Percentiles rank a stretch among this genome's conserved stretches.
phyloP scores from a whole-genome alignment of 768 basidiomycete species.

The Lactarius trivialis region DNA sequence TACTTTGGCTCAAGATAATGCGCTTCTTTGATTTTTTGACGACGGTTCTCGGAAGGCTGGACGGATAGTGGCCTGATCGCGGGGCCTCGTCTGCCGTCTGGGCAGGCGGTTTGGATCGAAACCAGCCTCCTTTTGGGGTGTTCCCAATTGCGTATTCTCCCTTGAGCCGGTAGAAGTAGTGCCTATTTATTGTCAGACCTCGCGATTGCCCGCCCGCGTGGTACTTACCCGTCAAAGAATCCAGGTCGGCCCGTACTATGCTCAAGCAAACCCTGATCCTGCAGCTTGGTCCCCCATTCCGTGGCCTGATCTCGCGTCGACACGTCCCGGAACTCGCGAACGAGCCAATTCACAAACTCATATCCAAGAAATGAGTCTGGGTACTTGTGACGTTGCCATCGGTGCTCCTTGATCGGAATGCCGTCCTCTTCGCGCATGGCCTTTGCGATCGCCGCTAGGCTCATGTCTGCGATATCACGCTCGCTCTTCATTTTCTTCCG shows the following conservation, averaged over 20 bases:
- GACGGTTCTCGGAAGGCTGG: conserved; percentile 32
- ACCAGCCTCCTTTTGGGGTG: conserved; percentile 67
- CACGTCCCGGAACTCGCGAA: conserved; percentile 87
- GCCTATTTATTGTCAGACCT: conserved; percentile 37
- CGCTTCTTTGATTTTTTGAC: conserved; percentile 48
- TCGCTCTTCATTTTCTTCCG: conserved; percentile 79
- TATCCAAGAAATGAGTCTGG: conserved; percentile 83
- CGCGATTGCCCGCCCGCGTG: not conserved
- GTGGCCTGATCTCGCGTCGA: conserved; percentile 72
- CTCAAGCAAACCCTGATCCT: conserved; percentile 79
- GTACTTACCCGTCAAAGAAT: conserved; percentile 78
- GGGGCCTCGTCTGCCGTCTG: conserved; percentile 1
- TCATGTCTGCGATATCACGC: conserved; percentile 61
- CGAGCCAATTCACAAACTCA: conserved; percentile 87
- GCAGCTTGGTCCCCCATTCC: conserved; percentile 71
- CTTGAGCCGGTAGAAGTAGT: conserved; percentile 83
- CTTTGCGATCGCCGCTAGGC: conserved; percentile 59
- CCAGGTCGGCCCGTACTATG: conserved; percentile 74
- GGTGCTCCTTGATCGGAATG: conserved; percentile 74
- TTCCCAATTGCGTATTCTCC: conserved; percentile 67
- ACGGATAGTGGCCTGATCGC: conserved; percentile 29
- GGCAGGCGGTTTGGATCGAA: conserved; percentile 41
- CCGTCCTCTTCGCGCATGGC: conserved; percentile 84
- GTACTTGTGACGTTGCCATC: conserved; percentile 73
- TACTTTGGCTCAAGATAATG: conserved; percentile 78